Evolutionary conservation across 345 rosid genomes (phyloP), one percentile per base, ranked within the genome.

Genomic region (Brassica incana): DNA sequence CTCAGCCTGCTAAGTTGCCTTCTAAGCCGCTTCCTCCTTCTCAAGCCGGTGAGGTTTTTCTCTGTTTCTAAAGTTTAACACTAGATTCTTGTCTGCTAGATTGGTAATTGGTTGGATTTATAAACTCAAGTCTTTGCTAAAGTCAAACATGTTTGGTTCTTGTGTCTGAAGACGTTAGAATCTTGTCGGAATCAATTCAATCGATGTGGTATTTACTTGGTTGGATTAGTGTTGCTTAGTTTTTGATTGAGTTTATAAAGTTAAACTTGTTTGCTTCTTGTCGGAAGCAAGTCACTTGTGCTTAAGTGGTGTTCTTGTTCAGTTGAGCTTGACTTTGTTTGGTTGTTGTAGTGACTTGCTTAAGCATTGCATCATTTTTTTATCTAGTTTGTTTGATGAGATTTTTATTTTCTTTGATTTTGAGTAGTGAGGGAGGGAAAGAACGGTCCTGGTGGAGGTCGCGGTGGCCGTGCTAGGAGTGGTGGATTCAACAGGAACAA

Each of bases 11-110:
- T n/a, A 89, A 88, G 87, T 78, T 90, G 48, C 95, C 98, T 7
- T 70, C 92, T 65, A 94, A 88, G 87, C 95, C 95, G 7, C 83
- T 75, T 8, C 90, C 95, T 77, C 95, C 97, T 71, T 64, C 91
- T 77, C 90, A 92, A 85, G 93, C 97, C 80, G 94, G 99, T 95
- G 27, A 84, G 59, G n/a, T 54, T 71, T 50, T 5, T 3, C 20
- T 43, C 40, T 50, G 0, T 35, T 25, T 40, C 29, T 18, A 12
- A 18, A 2, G 50, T 10, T 43, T 9, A 10, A 38, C 43, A 38
- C 9, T 6, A 36, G 18, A 23, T 67, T 69, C 1, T 6, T n/a
- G n/a, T 25, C 20, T 36, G 63, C 48, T 9, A 7, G 38, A 35
- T 35, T 40, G 11, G 12, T 40, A 9, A 3, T 8, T 43, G 50